These are phyloP conservation scores for Acanthamoeba lenticulata DNA, from an alignment of 208 protist species.

Conservation along the genomic window DNA sequence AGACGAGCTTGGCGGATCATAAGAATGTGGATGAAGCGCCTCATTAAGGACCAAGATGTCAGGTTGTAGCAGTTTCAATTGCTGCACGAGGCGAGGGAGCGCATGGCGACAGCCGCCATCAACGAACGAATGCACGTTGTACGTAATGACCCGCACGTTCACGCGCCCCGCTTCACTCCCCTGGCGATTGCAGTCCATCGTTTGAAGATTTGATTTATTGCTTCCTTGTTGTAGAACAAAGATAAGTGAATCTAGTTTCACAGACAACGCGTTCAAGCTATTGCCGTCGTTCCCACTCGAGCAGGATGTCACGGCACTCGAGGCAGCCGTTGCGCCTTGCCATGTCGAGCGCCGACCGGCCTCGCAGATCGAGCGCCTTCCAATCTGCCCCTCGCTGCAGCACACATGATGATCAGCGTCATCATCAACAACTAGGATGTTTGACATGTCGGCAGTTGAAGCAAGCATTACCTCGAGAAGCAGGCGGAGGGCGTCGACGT, in stretches of 20 bases:
- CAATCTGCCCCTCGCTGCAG: not conserved
- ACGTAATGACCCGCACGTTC: not conserved
- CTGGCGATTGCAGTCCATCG: not conserved
- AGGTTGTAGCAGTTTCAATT: not conserved
- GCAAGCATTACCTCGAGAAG: not conserved
- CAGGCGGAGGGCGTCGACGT: not conserved
- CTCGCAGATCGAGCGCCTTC: not conserved
- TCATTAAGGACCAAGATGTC: constrained; percentile 54
- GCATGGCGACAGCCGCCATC: not conserved
- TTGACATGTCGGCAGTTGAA: not conserved
- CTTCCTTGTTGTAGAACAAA: not conserved
- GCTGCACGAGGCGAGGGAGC: not conserved
- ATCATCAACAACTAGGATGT: not conserved
- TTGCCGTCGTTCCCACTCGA: too few relatives aligned
- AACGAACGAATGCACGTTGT: constrained; percentile 34
- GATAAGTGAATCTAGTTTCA: not conserved
- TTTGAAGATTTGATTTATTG: not conserved
- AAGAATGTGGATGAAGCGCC: not conserved
- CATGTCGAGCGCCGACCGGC: not conserved
- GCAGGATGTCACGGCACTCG: not conserved
- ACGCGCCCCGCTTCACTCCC: not conserved
- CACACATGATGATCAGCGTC: not conserved
- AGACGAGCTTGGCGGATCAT: not conserved
- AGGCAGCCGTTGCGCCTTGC: not conserved
- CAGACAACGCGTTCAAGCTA: too few relatives aligned